These are phyloP conservation scores for Wickerhamomyces sydowiorum DNA, from an alignment of 805 yeast genomes.

Conservation along the genomic window DNA sequence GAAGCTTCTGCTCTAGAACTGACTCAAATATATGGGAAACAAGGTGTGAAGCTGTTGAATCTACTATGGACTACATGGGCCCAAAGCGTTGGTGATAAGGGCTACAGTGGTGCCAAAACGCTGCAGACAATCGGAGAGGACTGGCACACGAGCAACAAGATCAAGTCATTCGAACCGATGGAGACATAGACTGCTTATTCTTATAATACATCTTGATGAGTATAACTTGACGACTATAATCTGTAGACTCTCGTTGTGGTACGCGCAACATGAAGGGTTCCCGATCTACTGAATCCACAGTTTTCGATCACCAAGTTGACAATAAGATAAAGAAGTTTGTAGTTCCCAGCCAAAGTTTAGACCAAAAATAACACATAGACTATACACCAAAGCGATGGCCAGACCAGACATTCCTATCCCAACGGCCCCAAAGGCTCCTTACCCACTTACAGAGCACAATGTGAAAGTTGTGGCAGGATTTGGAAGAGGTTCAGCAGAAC, in stretches of 20 bases:
- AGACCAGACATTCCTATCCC: conserved; percentile 29
- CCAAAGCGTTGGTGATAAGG: conserved; percentile 38
- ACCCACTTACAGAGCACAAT: conserved; percentile 41
- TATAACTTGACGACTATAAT: too few species aligned
- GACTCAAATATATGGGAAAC: conserved; percentile 53
- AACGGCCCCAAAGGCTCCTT: conserved; percentile 35
- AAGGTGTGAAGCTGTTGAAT: conserved; percentile 57
- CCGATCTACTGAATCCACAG: too few species aligned
- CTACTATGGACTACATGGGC: conserved; percentile 49
- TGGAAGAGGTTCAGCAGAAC: conserved; percentile 91
- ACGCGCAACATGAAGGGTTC: too few species aligned
- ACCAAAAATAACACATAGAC: background rate
- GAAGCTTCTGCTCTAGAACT: conserved; percentile 68
- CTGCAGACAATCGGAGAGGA: conserved; percentile 76
- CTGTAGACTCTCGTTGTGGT: too few species aligned
- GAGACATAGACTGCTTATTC: conserved; percentile 20
- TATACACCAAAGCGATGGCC: conserved; percentile 9
- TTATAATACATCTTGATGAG: too few species aligned
- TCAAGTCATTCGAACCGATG: conserved; percentile 35
- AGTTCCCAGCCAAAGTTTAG: too few species aligned
- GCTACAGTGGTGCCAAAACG: conserved; percentile 75
- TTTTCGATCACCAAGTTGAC: too few species aligned
- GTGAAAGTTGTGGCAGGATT: conserved; percentile 70
- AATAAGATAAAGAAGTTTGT: too few species aligned
- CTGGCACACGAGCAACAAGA: conserved; percentile 44